A percentile compares a stretch with the other conserved stretches of the same genome.
Conservation (phyloP, 306 rosid species). For the Sphenostylis stenocarpa region DNA sequence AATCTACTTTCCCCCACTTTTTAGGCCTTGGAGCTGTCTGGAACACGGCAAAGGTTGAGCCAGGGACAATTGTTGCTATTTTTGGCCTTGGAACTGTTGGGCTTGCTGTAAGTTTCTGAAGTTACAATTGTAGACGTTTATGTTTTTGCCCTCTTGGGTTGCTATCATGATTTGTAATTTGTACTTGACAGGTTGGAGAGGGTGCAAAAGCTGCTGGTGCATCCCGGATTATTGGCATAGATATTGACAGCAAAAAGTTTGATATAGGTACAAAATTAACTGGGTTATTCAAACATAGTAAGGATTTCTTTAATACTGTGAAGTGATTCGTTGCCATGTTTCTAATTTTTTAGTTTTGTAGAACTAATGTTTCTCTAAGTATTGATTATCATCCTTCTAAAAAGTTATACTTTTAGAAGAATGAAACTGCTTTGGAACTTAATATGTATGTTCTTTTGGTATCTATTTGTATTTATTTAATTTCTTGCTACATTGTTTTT, state of each 20-base stretch:
- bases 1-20: neutral
- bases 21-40: constrained; percentile 96
- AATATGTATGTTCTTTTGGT: constrained; percentile 15
- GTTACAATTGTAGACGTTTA: neutral
- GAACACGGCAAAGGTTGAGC: constrained; percentile 96
- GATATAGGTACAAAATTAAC: constrained; percentile 54
- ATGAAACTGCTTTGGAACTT: neutral
- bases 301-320: constrained; percentile 1
- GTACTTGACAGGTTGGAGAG: constrained; percentile 75
- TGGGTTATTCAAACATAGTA: neutral
- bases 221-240: constrained; percentile 80
- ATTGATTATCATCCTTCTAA: neutral
- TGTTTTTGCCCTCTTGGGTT: constrained; percentile 26
- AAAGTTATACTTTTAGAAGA: neutral
- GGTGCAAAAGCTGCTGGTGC: constrained; percentile 97
- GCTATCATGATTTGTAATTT: constrained; percentile 17
- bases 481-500: constrained; percentile 4
- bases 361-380: neutral
- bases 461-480: neutral
- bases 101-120: constrained; percentile 71
- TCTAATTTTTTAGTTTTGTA: constrained; percentile 8
- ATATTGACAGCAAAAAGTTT: constrained; percentile 74
- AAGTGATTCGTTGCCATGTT: constrained; percentile 3
- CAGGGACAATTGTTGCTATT: constrained; percentile 84
- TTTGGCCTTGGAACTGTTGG: constrained; percentile 97